Evolutionary conservation across 2,329 filamentous ascomycete genomes (phyloP).

Genomic region (Cladosporium sp.): DNA sequence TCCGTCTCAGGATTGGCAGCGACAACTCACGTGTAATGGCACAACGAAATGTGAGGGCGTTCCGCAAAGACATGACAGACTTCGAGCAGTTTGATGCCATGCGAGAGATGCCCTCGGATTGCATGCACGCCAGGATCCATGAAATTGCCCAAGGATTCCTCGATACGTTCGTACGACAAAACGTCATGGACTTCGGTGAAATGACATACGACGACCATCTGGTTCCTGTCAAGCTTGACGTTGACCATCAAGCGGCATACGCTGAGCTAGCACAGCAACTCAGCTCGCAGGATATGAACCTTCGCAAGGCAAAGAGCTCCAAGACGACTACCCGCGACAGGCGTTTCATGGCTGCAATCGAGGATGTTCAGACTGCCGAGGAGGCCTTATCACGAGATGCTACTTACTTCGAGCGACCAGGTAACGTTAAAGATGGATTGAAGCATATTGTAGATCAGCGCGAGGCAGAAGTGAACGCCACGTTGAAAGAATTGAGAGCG

Average conservation of each 20-base stretch:
- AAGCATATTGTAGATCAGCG: conserved; percentile 12
- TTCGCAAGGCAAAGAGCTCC: conserved; percentile 34
- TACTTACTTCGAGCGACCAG: conserved; percentile 20
- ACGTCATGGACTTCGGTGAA: conserved; percentile 32
- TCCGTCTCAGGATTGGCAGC: conserved; percentile 52
- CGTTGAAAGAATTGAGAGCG: not conserved
- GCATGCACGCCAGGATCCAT: conserved; percentile 50
- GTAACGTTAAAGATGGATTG: conserved; percentile 3
- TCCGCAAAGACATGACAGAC: conserved; percentile 41
- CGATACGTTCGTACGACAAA: conserved; percentile 47
- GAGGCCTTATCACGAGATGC: conserved; percentile 49
- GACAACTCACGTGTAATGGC: conserved; percentile 42
- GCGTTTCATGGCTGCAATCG: conserved; percentile 43
- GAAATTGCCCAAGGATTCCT: conserved; percentile 52
- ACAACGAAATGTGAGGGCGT: conserved; percentile 40
- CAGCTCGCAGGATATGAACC: conserved; percentile 47
- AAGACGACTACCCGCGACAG: conserved; percentile 33
- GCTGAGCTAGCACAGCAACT: conserved; percentile 52
- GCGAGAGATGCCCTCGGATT: conserved; percentile 44
- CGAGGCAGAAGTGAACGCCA: conserved; percentile 8
- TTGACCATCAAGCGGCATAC: conserved; percentile 50
- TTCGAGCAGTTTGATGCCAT: conserved; percentile 55
- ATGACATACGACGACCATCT: conserved; percentile 44
- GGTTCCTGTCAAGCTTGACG: conserved; percentile 39
- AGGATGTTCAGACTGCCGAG: conserved; percentile 43